Evolutionary conservation across 176 grass and related monocot genomes (phyloP).

Genomic region (Alloteropsis semialata): DNA sequence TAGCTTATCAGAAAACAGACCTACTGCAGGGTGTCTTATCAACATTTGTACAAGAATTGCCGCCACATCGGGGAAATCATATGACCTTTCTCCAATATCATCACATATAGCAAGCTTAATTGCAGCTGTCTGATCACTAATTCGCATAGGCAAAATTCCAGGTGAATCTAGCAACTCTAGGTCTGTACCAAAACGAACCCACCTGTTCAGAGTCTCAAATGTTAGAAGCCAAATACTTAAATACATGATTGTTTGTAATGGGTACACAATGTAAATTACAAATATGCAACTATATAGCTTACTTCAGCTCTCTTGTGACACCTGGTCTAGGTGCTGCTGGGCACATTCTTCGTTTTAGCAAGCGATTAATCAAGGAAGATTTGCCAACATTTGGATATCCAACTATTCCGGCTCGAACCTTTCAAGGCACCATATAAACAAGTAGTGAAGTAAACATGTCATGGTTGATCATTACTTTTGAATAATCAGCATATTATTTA

Average conservation of each 20-base stretch:
- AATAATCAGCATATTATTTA: not conserved
- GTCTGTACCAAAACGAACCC: constrained; percentile 91
- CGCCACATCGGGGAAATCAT: constrained; percentile 82
- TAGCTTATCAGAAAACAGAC: constrained; percentile 41
- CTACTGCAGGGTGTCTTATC: constrained; percentile 62
- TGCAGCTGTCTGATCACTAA: constrained; percentile 87
- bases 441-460: not conserved
- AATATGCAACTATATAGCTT: constrained; percentile 12
- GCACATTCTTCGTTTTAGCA: constrained; percentile 96
- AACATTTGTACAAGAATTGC: constrained; percentile 81
- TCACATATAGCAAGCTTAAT: constrained; percentile 98
- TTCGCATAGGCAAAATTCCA: constrained; percentile 97
- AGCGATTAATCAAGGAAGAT: constrained; percentile 96
- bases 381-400: constrained; percentile 99
- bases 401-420: constrained; percentile 97
- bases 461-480: not conserved
- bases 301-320: constrained; percentile 97
- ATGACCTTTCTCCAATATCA: constrained; percentile 94
- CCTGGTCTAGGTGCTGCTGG: constrained; percentile 90
- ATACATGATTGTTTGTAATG: constrained; percentile 9
- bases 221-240: constrained; percentile 12
- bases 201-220: constrained; percentile 49
- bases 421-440: constrained; percentile 21
- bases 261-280: not conserved
- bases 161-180: constrained; percentile 93